Percentiles rank a stretch among this genome's conserved stretches.
Conservation (phyloP, 2,329 filamentous ascomycete genomes). For the Cadophora luteo-olivacea region DNA sequence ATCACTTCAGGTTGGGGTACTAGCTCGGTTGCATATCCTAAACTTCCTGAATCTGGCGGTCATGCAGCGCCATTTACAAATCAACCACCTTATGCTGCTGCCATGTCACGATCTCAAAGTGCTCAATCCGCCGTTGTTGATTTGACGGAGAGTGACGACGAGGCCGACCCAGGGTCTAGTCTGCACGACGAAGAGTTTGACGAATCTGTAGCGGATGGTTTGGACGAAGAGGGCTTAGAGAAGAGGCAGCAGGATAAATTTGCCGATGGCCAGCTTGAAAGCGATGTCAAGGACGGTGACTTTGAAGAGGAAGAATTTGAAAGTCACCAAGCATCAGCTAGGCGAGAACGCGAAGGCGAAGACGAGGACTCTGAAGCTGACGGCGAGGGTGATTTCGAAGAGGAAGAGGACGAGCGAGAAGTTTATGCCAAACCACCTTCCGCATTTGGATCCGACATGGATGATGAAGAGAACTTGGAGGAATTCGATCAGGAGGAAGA, state of each 20-base stretch:
- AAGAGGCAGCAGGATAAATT: background rate
- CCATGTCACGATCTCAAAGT: slow-evolving; percentile 38
- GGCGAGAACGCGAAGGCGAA: slow-evolving; percentile 9
- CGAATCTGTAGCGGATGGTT: slow-evolving; percentile 18
- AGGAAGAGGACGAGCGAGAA: slow-evolving; percentile 10
- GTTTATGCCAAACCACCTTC: slow-evolving; percentile 8
- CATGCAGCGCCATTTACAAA: background rate
- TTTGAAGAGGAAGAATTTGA: slow-evolving; percentile 43
- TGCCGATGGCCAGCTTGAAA: background rate
- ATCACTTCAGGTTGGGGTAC: slow-evolving; percentile 11
- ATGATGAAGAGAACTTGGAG: slow-evolving; percentile 9
- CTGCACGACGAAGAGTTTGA: slow-evolving; percentile 7
- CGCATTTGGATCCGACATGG: slow-evolving; percentile 2
- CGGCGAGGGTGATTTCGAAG: slow-evolving; percentile 19
- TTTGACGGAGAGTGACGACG: slow-evolving; percentile 38
- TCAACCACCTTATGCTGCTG: slow-evolving; percentile 18
- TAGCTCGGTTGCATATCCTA: slow-evolving; percentile 32
- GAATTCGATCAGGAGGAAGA: slow-evolving; percentile 29
- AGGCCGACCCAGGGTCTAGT: slow-evolving; percentile 19
- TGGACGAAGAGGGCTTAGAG: slow-evolving; percentile 21
- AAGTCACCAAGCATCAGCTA: background rate
- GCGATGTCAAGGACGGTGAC: slow-evolving; percentile 40
- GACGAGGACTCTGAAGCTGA: slow-evolving; percentile 19
- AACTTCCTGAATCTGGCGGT: slow-evolving; percentile 25
- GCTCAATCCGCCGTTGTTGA: slow-evolving; percentile 37